Base-by-base conservation (phyloP, 306 rosid species). In the Sindora glabra region DNA sequence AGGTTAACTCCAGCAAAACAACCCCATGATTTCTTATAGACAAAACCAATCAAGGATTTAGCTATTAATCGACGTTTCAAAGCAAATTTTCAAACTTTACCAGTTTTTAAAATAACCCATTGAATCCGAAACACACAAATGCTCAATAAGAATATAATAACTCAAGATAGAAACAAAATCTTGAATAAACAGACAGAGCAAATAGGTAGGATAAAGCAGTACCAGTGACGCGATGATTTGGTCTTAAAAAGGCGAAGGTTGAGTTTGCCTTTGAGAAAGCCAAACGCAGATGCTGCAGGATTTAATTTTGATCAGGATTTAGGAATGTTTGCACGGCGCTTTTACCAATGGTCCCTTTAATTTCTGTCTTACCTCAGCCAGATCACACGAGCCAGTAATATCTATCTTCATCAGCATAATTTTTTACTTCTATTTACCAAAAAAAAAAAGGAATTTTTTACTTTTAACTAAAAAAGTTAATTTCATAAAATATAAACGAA, bases 211-310 rank as follows among this genome's bases (percentile, higher is more conserved):
- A 30, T 37, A 11, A 30, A 67, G 64, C 6, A 16, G 58, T 72
- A 77, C 81, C 74, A 12, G 49, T 3, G 10, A 11, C n/a, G 12
- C 10, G 56, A 32, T 0, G 68, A 59, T 30, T 27, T 21, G 27
- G 1, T 13, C 24, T 19, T 25, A 12, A 32, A 10, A 65, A 29
- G 1, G 45, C n/a, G n/a, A n/a, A n/a, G n/a, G n/a, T n/a, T n/a
- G n/a, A n/a, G n/a, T n/a, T n/a, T n/a, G n/a, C n/a, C n/a, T n/a
- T n/a, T n/a, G n/a, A n/a, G n/a, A n/a, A n/a, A n/a, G n/a, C n/a
- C n/a, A n/a, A n/a, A n/a, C n/a, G n/a, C n/a, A n/a, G n/a, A n/a
- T n/a, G n/a, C n/a, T n/a, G n/a, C n/a, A n/a, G n/a, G n/a, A n/a
- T n/a, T n/a, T n/a, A n/a, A n/a, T n/a, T n/a, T n/a, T n/a, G n/a